These are phyloP conservation scores for Pyrenula massariospora DNA, from an alignment of 495 filamentous ascomycete genomes.

Conservation along the genomic window DNA sequence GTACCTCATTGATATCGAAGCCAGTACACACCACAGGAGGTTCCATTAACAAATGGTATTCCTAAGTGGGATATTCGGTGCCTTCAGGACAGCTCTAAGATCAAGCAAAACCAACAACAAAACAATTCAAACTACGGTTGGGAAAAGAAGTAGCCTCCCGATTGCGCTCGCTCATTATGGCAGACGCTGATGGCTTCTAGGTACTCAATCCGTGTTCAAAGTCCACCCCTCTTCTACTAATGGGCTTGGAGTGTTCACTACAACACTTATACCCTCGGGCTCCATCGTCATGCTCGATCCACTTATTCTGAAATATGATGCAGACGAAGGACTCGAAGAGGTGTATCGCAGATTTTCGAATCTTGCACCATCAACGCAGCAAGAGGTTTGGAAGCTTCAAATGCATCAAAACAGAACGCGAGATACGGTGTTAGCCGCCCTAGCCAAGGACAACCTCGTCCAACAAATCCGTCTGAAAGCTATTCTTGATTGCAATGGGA, in stretches of 20 bases:
- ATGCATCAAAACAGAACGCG: background rate
- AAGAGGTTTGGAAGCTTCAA: background rate
- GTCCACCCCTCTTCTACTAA: background rate
- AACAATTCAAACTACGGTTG: background rate
- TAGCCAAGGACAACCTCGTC: background rate
- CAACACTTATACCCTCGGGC: background rate
- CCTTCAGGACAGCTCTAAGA: background rate
- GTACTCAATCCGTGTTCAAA: background rate
- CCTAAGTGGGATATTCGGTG: background rate
- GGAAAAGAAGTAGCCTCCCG: background rate
- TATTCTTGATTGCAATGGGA: background rate
- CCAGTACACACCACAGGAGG: background rate
- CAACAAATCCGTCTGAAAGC: background rate
- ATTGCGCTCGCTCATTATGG: background rate
- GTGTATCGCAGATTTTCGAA: background rate
- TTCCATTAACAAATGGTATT: background rate
- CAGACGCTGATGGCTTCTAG: background rate
- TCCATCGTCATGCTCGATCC: background rate
- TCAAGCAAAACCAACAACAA: background rate
- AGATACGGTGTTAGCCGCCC: background rate
- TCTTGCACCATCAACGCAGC: background rate
- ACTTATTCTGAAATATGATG: background rate
- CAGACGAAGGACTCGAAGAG: background rate
- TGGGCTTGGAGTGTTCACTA: background rate
- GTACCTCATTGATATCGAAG: background rate